Conservation (phyloP, 305 asterid genomes). For the Fraxinus ornus region DNA sequence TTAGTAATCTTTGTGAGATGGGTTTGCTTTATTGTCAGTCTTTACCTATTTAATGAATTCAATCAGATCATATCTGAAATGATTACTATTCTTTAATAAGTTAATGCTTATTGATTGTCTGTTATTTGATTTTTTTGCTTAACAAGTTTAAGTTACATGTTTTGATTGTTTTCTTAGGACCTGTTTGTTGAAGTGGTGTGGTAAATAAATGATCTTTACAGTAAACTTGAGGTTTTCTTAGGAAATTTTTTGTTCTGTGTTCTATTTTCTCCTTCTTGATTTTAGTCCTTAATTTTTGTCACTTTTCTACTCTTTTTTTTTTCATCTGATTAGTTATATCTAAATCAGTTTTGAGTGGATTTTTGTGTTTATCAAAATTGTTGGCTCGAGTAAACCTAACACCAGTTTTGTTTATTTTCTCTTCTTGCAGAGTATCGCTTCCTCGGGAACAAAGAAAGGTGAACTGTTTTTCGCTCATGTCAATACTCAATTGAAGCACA, state of each 20-base stretch:
- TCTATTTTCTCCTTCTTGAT: neutral
- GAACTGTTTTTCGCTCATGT: too few relatives aligned
- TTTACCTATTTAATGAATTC: slow-evolving; percentile 1
- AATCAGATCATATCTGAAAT: slow-evolving; percentile 8
- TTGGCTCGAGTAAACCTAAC: too few relatives aligned
- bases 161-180: slow-evolving; percentile 11
- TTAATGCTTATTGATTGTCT: slow-evolving; percentile 7
- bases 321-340: too few relatives aligned
- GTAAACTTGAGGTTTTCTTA: slow-evolving; percentile 10
- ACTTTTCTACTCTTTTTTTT: neutral
- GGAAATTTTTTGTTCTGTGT: neutral
- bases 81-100: neutral
- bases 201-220: neutral
- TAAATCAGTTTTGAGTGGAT: too few relatives aligned
- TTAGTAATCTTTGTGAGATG: neutral
- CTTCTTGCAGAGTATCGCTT: too few relatives aligned
- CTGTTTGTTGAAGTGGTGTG: neutral
- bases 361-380: too few relatives aligned
- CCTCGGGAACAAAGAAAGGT: too few relatives aligned
- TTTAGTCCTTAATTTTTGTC: neutral
- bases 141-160: neutral
- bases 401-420: too few relatives aligned
- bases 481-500: too few relatives aligned
- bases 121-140: slow-evolving; percentile 10
- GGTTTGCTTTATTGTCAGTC: slow-evolving; percentile 18